A percentile compares a stretch with the other conserved stretches of the same genome.
These are phyloP conservation scores for Raphanus sativus DNA, from an alignment of 345 rosid species.

Conservation along the genomic window DNA sequence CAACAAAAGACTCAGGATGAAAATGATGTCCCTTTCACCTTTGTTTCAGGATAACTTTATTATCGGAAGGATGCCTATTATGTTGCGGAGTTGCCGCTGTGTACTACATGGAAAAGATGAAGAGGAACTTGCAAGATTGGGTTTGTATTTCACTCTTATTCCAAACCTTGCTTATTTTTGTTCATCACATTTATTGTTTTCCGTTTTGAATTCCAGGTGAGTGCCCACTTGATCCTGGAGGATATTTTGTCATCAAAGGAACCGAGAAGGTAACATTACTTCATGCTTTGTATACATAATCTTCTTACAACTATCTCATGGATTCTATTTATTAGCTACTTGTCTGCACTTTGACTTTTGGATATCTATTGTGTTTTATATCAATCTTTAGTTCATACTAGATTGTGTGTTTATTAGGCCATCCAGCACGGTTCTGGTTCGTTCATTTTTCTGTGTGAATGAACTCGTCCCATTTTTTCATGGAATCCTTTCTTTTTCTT, in stretches of 20 bases:
- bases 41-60: conserved; percentile 56
- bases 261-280: conserved; percentile 65
- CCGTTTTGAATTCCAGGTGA: conserved; percentile 58
- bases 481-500: too few relatives aligned
- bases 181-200: conserved; percentile 18
- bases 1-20: conserved; percentile 1
- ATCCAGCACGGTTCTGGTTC: conserved; percentile 4
- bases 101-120: conserved; percentile 75
- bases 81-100: conserved; percentile 85
- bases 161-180: not conserved
- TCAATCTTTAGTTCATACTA: conserved; percentile 1
- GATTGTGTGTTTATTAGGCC: not conserved
- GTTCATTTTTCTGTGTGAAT: conserved; percentile 5
- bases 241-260: conserved; percentile 89
- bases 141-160: conserved; percentile 46
- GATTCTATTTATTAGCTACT: conserved; percentile 11
- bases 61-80: conserved; percentile 90
- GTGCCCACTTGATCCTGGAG: conserved; percentile 98
- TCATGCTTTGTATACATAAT: not conserved
- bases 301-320: not conserved
- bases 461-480: not conserved
- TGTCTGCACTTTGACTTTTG: conserved; percentile 7
- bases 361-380: conserved; percentile 3
- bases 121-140: conserved; percentile 86
- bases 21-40: not conserved